A percentile compares a stretch with the other conserved stretches of the same genome.
Evolutionary conservation across 768 basidiomycete genomes (phyloP).

Genomic region (Cubamyces sp.): DNA sequence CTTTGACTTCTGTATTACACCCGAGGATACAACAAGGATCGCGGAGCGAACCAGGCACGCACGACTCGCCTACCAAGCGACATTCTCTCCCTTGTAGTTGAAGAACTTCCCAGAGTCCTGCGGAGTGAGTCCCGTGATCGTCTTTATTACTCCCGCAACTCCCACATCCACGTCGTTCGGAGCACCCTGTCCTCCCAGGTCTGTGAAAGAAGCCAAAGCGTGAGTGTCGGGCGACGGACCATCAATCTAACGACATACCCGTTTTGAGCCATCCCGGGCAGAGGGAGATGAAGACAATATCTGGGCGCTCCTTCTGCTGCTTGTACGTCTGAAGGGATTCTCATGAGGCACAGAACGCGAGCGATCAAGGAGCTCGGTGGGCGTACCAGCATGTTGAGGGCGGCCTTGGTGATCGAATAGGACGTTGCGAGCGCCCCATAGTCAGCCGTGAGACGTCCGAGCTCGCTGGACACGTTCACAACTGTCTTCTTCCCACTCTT

Average conservation of each 20-base stretch:
- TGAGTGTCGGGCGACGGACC: background rate
- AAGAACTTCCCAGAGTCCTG: conserved; percentile 10
- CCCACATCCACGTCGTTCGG: conserved; percentile 20
- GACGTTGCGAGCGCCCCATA: background rate
- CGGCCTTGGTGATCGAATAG: conserved; percentile 20
- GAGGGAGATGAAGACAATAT: conserved; percentile 16
- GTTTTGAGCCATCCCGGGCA: conserved; percentile 28
- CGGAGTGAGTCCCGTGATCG: conserved; percentile 13
- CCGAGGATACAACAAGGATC: no score
- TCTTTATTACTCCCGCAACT: conserved; percentile 12
- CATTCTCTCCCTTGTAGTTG: conserved; percentile 11
- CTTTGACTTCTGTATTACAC: no score
- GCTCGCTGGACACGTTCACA: conserved; percentile 18
- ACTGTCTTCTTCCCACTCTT: conserved; percentile 14
- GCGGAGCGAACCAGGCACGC: no score
- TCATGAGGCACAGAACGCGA: background rate
- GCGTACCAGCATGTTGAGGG: conserved; percentile 20
- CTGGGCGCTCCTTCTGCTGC: conserved; percentile 18
- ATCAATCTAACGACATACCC: background rate
- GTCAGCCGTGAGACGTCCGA: background rate
- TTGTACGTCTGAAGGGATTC: conserved; percentile 21
- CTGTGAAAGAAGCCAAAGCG: background rate
- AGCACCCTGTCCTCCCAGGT: conserved; percentile 22
- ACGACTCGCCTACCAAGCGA: conserved; percentile 4
- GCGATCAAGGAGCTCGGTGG: background rate